These are phyloP conservation scores for Fusarium siculi DNA, from an alignment of 2,329 filamentous ascomycete genomes.

Conservation along the genomic window DNA sequence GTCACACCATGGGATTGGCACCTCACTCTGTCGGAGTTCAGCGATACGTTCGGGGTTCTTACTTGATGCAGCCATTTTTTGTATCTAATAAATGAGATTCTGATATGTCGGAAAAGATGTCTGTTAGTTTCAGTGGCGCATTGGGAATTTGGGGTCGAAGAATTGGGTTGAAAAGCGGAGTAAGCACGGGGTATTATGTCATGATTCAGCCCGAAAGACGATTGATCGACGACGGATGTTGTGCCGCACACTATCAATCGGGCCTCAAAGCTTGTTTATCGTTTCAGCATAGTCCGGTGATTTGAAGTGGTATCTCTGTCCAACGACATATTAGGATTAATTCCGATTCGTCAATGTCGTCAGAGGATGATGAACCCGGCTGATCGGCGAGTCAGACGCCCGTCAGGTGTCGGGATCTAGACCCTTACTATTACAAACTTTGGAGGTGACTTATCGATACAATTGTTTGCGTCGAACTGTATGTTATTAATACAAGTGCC, in stretches of 20 bases:
- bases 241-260: neutral
- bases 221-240: neutral
- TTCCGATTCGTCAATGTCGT: neutral
- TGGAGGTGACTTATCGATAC: neutral
- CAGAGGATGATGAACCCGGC: neutral
- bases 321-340: neutral
- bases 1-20: constrained; percentile 16
- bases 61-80: neutral
- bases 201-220: neutral
- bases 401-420: neutral
- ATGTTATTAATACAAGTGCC: rapidly evolving
- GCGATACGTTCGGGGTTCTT: constrained; percentile 7
- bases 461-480: rapidly evolving
- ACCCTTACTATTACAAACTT: too few species aligned
- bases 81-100: neutral
- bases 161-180: neutral
- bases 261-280: neutral
- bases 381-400: neutral
- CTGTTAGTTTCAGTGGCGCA: neutral
- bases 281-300: neutral
- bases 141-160: neutral
- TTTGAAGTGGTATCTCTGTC: neutral
- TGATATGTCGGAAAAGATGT: neutral
- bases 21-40: neutral
- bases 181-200: neutral